Conservation (phyloP, 176 grass and related monocot species). For the Paspalum vaginatum region DNA sequence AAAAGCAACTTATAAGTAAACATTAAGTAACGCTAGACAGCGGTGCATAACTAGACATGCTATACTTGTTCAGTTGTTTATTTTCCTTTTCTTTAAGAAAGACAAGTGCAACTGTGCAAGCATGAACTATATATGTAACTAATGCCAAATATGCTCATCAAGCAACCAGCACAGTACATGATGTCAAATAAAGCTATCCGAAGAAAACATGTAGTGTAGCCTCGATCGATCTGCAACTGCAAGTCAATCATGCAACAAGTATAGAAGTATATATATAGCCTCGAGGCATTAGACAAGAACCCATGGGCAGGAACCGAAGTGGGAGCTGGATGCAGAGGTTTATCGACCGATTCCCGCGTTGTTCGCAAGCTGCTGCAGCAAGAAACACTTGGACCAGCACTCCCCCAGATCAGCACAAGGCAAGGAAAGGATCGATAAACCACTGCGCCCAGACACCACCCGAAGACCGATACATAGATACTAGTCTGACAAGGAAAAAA, state of each 20-base stretch:
- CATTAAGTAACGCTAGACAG: not conserved
- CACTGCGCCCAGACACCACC: slow-evolving; percentile 77
- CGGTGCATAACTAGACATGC: not conserved
- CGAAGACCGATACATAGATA: not conserved
- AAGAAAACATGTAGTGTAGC: no score
- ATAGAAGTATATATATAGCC: no score
- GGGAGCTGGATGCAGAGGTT: slow-evolving; percentile 97
- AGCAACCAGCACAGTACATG: no score
- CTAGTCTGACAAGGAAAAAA: not conserved
- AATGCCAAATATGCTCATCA: no score
- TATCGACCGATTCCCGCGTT: slow-evolving; percentile 97
- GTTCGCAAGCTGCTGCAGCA: slow-evolving; percentile 35
- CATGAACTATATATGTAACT: no score
- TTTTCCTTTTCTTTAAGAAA: not conserved
- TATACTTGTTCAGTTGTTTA: no score
- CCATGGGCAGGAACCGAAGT: not conserved
- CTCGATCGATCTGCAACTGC: no score
- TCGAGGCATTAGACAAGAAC: no score
- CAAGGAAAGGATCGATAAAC: slow-evolving; percentile 94
- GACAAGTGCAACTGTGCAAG: no score
- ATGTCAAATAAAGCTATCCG: no score
- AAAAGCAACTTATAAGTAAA: slow-evolving; percentile 6
- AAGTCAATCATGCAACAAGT: no score
- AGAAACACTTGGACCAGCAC: slow-evolving; percentile 30
- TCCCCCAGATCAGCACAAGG: slow-evolving; percentile 63